Base-by-base conservation (phyloP, 192 early-diverging fungal species). In the Linnemannia schmuckeri region DNA sequence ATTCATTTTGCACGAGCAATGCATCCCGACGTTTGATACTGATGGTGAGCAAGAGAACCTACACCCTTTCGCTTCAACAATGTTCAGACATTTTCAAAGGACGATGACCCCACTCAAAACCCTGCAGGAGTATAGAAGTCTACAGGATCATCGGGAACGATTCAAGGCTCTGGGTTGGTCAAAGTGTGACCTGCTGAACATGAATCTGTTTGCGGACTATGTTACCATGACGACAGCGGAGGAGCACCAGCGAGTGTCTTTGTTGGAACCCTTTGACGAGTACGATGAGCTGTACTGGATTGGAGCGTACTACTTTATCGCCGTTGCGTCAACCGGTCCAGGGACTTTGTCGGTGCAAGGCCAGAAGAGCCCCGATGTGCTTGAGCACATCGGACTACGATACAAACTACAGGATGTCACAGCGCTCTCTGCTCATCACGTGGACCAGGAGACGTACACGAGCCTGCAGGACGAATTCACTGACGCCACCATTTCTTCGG, bases 21-120 rank as follows among this genome's bases (percentile, higher is more conserved):
- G 85, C 68, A 81, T 87, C 33, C 85, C 85, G 42, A 75, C 70
- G 17, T 87, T 75, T 55, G 85, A 87, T 54, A 10, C 18, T 20
- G 76, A 87, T 24, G 75, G 73, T 0, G 69, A 72, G 54, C 41
- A 78, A 3, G 76, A 81, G n/a, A 77, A 81, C 61, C 38, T 81
- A 6, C 85, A 87, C 18, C 85, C 85, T 0, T 87, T 87, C 33
- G 79, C 79, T 3, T 44, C 70, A 10, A 87, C 85, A 1, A 87
- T 87, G 85, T 81, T 87, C 20, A 71, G 76, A 35, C 85, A 87
- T 68, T 87, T 87, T 75, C 46, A 81, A 40, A 47, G 75, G 63
- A 87, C 85, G 1, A 87, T 87, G 85, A 87, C 85, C 0, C 85
- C 85, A 18, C 76, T 87, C 61, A 87, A 81, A 46, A 87, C 85